phyloP scores from a whole-genome alignment of 768 basidiomycete genomes.

The Amanita rimosa region DNA sequence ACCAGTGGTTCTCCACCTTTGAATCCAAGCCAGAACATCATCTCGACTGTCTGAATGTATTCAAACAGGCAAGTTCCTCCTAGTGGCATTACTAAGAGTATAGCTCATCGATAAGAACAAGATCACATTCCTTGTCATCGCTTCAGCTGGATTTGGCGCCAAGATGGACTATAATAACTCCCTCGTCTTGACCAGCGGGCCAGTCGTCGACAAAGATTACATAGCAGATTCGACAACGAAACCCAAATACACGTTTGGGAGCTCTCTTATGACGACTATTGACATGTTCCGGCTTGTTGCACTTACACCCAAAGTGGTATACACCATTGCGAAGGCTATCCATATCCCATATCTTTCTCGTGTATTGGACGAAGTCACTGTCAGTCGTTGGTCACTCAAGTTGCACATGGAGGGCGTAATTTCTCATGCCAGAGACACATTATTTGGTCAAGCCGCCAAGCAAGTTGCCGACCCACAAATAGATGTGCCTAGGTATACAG shows the following conservation, averaged over 20 bases:
- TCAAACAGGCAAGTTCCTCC: background rate
- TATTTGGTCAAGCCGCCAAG: constrained; percentile 13
- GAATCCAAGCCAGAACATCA: constrained; percentile 10
- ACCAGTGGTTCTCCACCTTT: constrained; percentile 31
- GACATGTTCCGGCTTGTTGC: constrained; percentile 17
- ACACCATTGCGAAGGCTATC: constrained; percentile 16
- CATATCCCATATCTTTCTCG: constrained; percentile 25
- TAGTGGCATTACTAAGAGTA: background rate
- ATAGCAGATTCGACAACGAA: constrained; percentile 19
- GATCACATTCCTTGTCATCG: constrained; percentile 25
- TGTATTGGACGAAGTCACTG: constrained; percentile 15
- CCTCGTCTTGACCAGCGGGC: constrained; percentile 20
- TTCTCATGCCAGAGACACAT: constrained; percentile 20
- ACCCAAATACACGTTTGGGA: constrained; percentile 16
- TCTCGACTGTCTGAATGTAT: background rate
- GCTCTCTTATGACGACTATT: constrained; percentile 20
- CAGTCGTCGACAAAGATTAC: constrained; percentile 15
- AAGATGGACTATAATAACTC: background rate
- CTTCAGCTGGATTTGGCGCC: constrained; percentile 29
- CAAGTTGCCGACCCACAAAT: constrained; percentile 3
- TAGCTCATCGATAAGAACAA: background rate
- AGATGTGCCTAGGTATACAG: constrained; percentile 10
- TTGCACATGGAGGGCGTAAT: constrained; percentile 31
- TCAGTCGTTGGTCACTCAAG: constrained; percentile 25
- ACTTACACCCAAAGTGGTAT: constrained; percentile 23